Conservation (phyloP, 768 basidiomycete genomes). For the Cubamyces sp. region DNA sequence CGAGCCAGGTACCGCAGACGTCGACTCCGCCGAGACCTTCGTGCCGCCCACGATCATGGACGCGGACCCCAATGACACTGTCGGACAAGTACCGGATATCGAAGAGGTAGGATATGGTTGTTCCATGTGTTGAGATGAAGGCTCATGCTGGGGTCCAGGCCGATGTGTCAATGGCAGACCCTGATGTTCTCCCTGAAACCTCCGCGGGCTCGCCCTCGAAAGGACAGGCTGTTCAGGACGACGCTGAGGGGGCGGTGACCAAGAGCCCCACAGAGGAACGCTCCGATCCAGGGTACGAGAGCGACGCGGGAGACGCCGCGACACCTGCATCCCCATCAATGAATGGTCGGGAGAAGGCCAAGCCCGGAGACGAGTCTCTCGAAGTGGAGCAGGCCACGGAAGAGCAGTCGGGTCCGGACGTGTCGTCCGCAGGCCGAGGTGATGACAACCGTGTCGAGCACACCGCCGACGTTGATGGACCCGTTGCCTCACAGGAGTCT, state of each 20-base stretch:
- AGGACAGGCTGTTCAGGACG: background rate
- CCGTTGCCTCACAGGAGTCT: slow-evolving; percentile 10
- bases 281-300: slow-evolving; percentile 5
- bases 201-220: too few species aligned
- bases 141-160: background rate
- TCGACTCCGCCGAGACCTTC: slow-evolving; percentile 31
- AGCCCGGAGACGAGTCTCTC: background rate
- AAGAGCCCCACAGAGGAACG: background rate
- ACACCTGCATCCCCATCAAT: background rate
- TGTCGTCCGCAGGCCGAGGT: slow-evolving; percentile 5
- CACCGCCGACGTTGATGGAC: slow-evolving; percentile 16
- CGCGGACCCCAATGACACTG: slow-evolving; percentile 39
- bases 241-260: background rate
- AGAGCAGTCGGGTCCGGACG: background rate
- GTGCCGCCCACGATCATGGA: slow-evolving; percentile 34
- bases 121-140: background rate
- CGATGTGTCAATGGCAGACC: background rate
- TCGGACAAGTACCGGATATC: slow-evolving; percentile 37
- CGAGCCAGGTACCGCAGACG: background rate
- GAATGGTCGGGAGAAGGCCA: background rate
- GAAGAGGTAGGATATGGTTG: slow-evolving; percentile 24
- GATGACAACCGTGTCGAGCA: slow-evolving; percentile 12
- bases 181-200: too few species aligned
- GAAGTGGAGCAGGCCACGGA: background rate
- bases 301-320: slow-evolving; percentile 1